Conservation (phyloP, 2,329 filamentous ascomycete species). For the Cladosporium sp. region DNA sequence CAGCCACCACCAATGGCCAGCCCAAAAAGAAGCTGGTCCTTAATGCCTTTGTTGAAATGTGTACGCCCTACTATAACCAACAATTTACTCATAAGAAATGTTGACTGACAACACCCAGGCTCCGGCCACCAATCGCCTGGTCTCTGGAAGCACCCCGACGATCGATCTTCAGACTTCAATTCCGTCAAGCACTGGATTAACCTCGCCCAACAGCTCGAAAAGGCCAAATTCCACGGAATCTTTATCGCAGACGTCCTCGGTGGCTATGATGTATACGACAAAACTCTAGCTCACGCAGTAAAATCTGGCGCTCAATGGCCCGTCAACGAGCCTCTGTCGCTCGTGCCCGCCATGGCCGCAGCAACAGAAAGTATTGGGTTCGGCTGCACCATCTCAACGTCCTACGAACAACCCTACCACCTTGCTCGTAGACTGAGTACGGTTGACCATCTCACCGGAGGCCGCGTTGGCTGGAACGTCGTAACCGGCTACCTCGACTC, state of each 20-base stretch:
- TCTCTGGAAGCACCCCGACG: slow-evolving; percentile 65
- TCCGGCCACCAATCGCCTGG: slow-evolving; percentile 59
- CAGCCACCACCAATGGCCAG: neutral
- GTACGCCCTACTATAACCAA: slow-evolving; percentile 25
- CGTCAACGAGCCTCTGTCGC: slow-evolving; percentile 67
- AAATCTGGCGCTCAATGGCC: slow-evolving; percentile 68
- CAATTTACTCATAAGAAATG: neutral
- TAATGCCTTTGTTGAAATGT: slow-evolving; percentile 49
- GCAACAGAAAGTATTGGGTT: slow-evolving; percentile 68
- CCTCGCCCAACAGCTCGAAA: slow-evolving; percentile 61
- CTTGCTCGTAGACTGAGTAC: slow-evolving; percentile 66
- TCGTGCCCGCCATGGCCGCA: slow-evolving; percentile 67
- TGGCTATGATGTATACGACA: slow-evolving; percentile 69
- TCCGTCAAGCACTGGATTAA: slow-evolving; percentile 63
- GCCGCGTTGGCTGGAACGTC: slow-evolving; percentile 54
- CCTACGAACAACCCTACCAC: slow-evolving; percentile 70
- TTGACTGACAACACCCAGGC: slow-evolving; percentile 34
- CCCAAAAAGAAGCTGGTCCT: slow-evolving; percentile 44
- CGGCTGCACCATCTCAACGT: slow-evolving; percentile 67
- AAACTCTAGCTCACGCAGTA: slow-evolving; percentile 62
- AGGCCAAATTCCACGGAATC: slow-evolving; percentile 65
- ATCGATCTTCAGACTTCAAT: slow-evolving; percentile 64
- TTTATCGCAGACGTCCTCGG: slow-evolving; percentile 69
- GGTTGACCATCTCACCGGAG: slow-evolving; percentile 66
- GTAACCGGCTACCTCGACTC: slow-evolving; percentile 70